phyloP scores from a whole-genome alignment of 1,139 yeast genomes.

The Meyerozyma elateridarum region DNA sequence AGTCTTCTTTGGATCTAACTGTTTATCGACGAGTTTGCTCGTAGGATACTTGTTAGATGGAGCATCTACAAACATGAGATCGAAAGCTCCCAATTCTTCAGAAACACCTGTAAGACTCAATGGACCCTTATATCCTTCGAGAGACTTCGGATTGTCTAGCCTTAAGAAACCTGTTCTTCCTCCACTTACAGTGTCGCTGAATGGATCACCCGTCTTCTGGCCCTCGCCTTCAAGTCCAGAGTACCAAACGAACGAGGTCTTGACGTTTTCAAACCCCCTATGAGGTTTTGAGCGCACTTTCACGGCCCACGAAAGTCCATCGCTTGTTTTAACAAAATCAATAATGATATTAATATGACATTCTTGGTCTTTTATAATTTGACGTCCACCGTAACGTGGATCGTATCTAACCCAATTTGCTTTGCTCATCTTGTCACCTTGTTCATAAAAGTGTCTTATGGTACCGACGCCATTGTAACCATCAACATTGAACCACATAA shows the following conservation, averaged over 20 bases:
- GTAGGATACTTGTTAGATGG: constrained; percentile 43
- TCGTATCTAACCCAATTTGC: constrained; percentile 89
- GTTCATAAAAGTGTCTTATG: constrained; percentile 79
- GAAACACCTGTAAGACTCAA: constrained; percentile 51
- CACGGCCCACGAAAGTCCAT: constrained; percentile 75
- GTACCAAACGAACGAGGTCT: constrained; percentile 72
- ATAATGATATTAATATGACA: constrained; percentile 60
- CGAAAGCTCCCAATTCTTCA: constrained; percentile 52
- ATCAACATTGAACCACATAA: constrained; percentile 84
- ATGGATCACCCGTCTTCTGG: constrained; percentile 19
- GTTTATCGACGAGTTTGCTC: constrained; percentile 25
- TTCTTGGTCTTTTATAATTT: constrained; percentile 64
- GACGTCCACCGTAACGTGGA: constrained; percentile 83
- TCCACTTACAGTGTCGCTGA: constrained; percentile 14
- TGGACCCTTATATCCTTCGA: constrained; percentile 28
- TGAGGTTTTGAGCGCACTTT: constrained; percentile 62
- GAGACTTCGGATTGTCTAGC: constrained; percentile 24
- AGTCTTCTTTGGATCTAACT: constrained; percentile 48
- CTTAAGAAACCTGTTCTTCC: constrained; percentile 28
- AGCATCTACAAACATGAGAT: constrained; percentile 46
- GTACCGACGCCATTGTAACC: constrained; percentile 50
- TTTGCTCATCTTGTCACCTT: constrained; percentile 61
- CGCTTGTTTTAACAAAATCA: constrained; percentile 70
- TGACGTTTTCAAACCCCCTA: constrained; percentile 40
- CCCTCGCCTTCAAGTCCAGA: constrained; percentile 65